A percentile compares a stretch with the other conserved stretches of the same genome.
phyloP scores from a whole-genome alignment of 805 yeast species.

The Jamesozyma rosinii region DNA sequence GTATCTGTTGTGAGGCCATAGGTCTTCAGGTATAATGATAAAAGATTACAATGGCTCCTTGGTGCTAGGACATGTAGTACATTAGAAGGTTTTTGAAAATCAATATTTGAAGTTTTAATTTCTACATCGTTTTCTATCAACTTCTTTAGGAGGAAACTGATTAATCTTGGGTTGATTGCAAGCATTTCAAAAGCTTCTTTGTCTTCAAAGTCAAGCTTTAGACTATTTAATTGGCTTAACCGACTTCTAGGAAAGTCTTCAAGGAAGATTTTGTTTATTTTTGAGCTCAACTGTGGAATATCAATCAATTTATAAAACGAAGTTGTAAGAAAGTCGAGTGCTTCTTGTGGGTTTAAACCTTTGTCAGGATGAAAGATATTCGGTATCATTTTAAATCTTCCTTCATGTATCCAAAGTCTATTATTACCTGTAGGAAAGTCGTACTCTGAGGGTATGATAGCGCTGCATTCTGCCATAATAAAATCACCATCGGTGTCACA shows the following conservation, averaged over 20 bases:
- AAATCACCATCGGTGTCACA: conserved; percentile 52
- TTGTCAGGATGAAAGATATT: conserved; percentile 28
- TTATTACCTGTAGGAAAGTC: conserved; percentile 35
- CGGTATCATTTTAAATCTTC: conserved; percentile 35
- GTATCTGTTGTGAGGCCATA: conserved; percentile 6
- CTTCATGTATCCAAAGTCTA: conserved; percentile 45
- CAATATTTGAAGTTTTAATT: background rate
- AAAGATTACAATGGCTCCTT: conserved; percentile 11
- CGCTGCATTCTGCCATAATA: conserved; percentile 41
- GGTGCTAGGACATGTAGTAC: conserved; percentile 7
- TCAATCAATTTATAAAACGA: conserved; percentile 32
- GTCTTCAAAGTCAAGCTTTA: conserved; percentile 13
- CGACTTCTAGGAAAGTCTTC: conserved; percentile 26
- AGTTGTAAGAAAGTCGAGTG: conserved; percentile 34
- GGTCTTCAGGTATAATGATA: conserved; percentile 12
- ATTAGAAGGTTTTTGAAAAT: background rate
- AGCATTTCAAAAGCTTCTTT: conserved; percentile 8
- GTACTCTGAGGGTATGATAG: conserved; percentile 38
- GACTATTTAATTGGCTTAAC: conserved; percentile 19
- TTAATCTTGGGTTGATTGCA: conserved; percentile 13
- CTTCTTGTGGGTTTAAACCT: conserved; percentile 33
- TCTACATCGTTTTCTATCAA: background rate
- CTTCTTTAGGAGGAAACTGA: conserved; percentile 16
- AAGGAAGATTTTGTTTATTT: conserved; percentile 12
- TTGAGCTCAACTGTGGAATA: conserved; percentile 15